Evolutionary conservation across 2,329 filamentous ascomycete genomes (phyloP), one percentile per base, ranked within the genome.

Genomic region (Neonectria coccinea): DNA sequence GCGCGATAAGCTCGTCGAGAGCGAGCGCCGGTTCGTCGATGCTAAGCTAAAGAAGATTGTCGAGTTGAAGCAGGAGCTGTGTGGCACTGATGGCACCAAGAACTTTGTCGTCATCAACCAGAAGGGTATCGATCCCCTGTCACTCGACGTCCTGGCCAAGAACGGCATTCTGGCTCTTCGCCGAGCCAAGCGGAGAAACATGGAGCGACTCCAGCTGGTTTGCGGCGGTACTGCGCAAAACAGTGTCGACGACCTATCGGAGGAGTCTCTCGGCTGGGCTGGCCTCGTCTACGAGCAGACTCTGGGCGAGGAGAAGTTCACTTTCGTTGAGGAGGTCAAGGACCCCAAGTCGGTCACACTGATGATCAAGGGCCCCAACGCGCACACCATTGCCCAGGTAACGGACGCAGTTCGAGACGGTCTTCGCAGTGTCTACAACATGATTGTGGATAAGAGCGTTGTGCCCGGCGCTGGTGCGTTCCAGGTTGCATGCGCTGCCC

Each of bases 41-140:
- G 90, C 96, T 70, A 99, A 98, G 86, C 83, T 99, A 72, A 92
- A 94, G 81, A 97, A 97, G 85, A 98, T 99, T 78, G 92, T 99
- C 12, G 95, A 97, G 72, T 85, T 99, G 69, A 99, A 99, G 89
- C 97, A 98, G 85, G 89, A 97, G 80, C 93, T 98, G 14, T 99
- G 96, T 80, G 96, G 95, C 31, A 91, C 90, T 73, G 96, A 98
- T 75, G 89, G 91, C 9, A 96, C 93, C 83, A 97, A 98, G 86
- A 91, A 92, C 75, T 99, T 99, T 78, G 96, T 98, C 70, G 91
- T 99, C 75, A 93, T 99, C 81, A 99, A 99, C 85, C 96, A 99
- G 82, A 99, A 99, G 87, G 96, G 96, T 67, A 99, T 99, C 73
- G 96, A 99, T 78, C 96, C 96, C 22, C 85, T 99, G 67, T 97